phyloP scores from a whole-genome alignment of 2,329 filamentous ascomycete genomes.

The Aspergillus aculeatus region DNA sequence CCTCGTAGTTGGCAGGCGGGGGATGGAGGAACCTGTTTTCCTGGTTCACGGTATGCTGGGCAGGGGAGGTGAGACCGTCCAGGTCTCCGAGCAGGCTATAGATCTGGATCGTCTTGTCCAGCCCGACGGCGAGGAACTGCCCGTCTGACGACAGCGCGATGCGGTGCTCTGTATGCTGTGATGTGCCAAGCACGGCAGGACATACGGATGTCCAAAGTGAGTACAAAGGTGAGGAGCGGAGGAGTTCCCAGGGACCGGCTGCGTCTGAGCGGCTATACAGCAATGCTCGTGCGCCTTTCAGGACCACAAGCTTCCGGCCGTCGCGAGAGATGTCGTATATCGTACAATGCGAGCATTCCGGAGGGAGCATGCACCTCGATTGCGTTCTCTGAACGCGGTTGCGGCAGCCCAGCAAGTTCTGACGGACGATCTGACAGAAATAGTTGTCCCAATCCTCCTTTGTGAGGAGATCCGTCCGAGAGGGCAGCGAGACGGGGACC shows the following conservation, averaged over 20 bases:
- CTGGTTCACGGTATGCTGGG: constrained; percentile 17
- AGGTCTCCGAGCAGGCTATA: constrained; percentile 14
- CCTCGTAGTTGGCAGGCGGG: constrained; percentile 13
- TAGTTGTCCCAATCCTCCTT: constrained; percentile 18
- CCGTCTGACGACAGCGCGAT: constrained; percentile 19
- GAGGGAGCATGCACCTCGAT: constrained; percentile 7
- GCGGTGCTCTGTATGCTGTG: constrained; percentile 14
- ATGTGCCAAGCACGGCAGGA: constrained; percentile 13
- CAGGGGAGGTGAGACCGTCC: constrained; percentile 11
- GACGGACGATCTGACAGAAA: constrained; percentile 16
- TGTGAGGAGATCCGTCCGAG: constrained; percentile 7
- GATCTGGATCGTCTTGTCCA: constrained; percentile 22
- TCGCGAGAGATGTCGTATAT: constrained; percentile 12
- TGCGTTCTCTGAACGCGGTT: constrained; percentile 11
- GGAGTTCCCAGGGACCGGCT: constrained; percentile 6
- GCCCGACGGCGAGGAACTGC: constrained; percentile 17
- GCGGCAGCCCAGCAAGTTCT: constrained; percentile 17
- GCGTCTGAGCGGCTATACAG: constrained; percentile 8
- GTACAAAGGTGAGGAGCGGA: constrained; percentile 16
- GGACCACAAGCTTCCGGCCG: constrained; percentile 7
- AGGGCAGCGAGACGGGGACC: constrained; percentile 14
- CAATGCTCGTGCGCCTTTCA: constrained; percentile 16
- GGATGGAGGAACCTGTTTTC: constrained; percentile 2
- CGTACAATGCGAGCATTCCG: constrained; percentile 11
- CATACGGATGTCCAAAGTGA: constrained; percentile 21